A percentile compares a stretch with the other conserved stretches of the same genome.
These are phyloP conservation scores for Didymella lethalis DNA, from an alignment of 2,329 filamentous ascomycete species.

Conservation along the genomic window DNA sequence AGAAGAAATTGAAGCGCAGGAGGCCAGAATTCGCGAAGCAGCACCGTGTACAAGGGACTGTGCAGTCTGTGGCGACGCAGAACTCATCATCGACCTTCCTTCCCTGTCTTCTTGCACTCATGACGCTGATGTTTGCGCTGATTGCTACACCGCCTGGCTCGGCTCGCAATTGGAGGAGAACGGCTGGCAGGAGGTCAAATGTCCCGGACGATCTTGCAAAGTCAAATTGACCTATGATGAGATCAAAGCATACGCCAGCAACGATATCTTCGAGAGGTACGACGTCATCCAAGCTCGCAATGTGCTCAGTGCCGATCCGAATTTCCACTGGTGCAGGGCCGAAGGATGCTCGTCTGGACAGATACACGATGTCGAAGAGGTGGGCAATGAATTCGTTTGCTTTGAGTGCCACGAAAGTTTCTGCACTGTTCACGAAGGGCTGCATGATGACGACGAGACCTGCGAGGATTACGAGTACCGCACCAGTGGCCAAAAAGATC, in stretches of 20 bases:
- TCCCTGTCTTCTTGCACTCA: constrained; percentile 46
- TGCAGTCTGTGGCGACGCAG: constrained; percentile 31
- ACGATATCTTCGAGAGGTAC: constrained; percentile 32
- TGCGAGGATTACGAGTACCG: constrained; percentile 52
- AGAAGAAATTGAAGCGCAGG: constrained; percentile 4
- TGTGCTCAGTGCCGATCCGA: constrained; percentile 54
- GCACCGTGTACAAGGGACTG: constrained; percentile 26
- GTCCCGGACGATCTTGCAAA: constrained; percentile 59
- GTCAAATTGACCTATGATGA: constrained; percentile 56
- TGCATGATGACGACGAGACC: constrained; percentile 54
- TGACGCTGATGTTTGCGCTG: constrained; percentile 42
- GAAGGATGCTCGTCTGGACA: constrained; percentile 62
- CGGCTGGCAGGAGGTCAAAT: constrained; percentile 59
- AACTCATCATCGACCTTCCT: constrained; percentile 30
- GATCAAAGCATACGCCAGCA: constrained; percentile 46
- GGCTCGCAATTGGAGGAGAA: constrained; percentile 48
- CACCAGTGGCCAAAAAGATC: constrained; percentile 32
- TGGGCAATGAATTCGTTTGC: constrained; percentile 57
- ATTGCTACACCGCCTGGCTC: constrained; percentile 52
- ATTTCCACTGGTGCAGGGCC: constrained; percentile 64
- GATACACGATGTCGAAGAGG: constrained; percentile 58
- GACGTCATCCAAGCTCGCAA: constrained; percentile 56
- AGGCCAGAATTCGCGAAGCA: neutral
- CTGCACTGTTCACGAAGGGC: constrained; percentile 48
- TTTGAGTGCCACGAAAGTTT: constrained; percentile 47